Percentiles rank a stretch among this genome's conserved stretches.
Evolutionary conservation across 2,329 filamentous ascomycete genomes (phyloP).

Genomic region (Beauveria caledonica): DNA sequence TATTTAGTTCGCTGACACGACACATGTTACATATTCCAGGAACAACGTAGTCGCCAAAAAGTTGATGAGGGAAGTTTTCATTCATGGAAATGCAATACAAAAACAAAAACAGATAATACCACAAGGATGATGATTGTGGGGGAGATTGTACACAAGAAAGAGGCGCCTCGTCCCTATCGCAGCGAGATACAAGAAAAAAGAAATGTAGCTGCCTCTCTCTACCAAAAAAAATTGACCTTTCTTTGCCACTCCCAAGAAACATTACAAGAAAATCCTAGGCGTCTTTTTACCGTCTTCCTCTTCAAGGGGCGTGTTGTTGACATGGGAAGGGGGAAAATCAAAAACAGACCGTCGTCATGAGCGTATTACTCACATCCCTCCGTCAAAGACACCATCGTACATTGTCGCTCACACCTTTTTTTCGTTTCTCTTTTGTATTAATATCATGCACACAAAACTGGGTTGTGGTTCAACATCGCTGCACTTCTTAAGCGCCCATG

Average conservation of each 20-base stretch:
- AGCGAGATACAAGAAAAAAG: constrained; percentile 2
- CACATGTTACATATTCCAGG: too few species aligned
- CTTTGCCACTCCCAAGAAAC: not conserved
- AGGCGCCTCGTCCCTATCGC: constrained; percentile 4
- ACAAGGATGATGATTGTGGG: not conserved
- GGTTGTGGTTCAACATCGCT: not conserved
- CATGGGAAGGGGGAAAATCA: not conserved
- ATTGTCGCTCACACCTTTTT: not conserved
- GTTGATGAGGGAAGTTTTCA: constrained; percentile 5
- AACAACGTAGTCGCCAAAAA: too few species aligned
- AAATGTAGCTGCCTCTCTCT: constrained; percentile 5
- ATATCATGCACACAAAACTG: not conserved
- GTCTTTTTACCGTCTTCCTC: not conserved
- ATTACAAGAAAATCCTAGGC: constrained; percentile 4
- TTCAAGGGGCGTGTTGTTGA: not conserved
- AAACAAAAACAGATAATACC: not conserved
- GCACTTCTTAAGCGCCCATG: constrained; percentile 20
- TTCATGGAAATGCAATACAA: not conserved
- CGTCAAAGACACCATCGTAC: not conserved
- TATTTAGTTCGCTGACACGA: too few species aligned
- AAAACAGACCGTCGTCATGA: not conserved
- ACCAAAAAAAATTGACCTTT: not conserved
- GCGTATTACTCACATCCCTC: not conserved
- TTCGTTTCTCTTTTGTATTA: not conserved
- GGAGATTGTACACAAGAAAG: constrained; percentile 6